These are phyloP conservation scores for Claviceps quebecensis DNA, from an alignment of 2,329 filamentous ascomycete genomes.

Conservation along the genomic window DNA sequence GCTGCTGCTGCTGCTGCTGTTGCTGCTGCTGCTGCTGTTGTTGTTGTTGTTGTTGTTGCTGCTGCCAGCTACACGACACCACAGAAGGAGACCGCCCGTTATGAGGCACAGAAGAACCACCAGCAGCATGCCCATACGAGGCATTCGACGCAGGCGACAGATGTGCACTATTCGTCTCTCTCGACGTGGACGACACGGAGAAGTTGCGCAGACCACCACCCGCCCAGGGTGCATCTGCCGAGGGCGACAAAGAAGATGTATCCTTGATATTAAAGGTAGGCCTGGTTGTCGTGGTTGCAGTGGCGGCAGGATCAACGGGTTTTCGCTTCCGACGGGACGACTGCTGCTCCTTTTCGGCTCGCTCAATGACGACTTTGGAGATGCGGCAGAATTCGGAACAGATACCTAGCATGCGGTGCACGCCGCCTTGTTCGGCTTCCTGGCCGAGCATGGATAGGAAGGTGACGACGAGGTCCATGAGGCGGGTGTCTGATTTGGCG, in stretches of 20 bases:
- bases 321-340: constrained; percentile 74
- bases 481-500: constrained; percentile 72
- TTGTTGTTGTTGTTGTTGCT: neutral
- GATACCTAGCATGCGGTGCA: constrained; percentile 84
- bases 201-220: constrained; percentile 2
- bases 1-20: constrained; percentile 34
- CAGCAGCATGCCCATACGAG: constrained; percentile 11
- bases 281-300: constrained; percentile 7
- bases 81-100: constrained; percentile 31
- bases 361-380: constrained; percentile 78
- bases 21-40: neutral
- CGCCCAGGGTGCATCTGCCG: constrained; percentile 5
- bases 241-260: neutral
- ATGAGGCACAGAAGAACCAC: constrained; percentile 15
- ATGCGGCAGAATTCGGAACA: constrained; percentile 97
- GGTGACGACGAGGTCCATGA: constrained; percentile 87
- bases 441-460: constrained; percentile 82
- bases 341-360: constrained; percentile 75
- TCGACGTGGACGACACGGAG: constrained; percentile 1
- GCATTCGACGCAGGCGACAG: constrained; percentile 16
- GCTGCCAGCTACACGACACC: constrained; percentile 20
- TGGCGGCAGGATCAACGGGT: constrained; percentile 8
- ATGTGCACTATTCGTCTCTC: constrained; percentile 9
- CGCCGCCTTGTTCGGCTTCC: constrained; percentile 78
- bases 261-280: neutral